A percentile compares a stretch with the other conserved stretches of the same genome.
Evolutionary conservation across 257 asterid genomes (phyloP).

Genomic region (Buddleja alternifolia): DNA sequence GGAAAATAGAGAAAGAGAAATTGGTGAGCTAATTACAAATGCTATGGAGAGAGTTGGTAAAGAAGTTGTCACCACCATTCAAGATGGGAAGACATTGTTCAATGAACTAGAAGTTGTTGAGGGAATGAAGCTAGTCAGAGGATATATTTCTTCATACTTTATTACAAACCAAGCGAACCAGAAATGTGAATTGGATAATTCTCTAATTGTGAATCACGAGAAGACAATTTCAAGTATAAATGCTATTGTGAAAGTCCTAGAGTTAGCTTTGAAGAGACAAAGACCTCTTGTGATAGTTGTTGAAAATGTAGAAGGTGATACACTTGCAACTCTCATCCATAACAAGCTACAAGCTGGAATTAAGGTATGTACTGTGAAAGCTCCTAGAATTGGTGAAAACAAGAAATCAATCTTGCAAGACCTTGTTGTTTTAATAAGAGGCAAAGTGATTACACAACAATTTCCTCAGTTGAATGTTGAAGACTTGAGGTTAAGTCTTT

Average conservation of each 20-base stretch:
- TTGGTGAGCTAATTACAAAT: slow-evolving; percentile 93
- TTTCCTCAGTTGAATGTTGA: too few species aligned
- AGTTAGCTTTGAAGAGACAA: slow-evolving; percentile 91
- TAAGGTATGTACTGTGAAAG: slow-evolving; percentile 95
- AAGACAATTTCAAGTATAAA: slow-evolving; percentile 81
- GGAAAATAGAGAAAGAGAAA: slow-evolving; percentile 88
- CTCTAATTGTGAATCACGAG: slow-evolving; percentile 83
- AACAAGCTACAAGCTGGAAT: slow-evolving; percentile 95
- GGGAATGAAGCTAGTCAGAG: slow-evolving; percentile 96
- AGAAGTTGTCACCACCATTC: slow-evolving; percentile 95
- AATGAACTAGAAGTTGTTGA: slow-evolving; percentile 97
- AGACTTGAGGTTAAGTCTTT: too few species aligned
- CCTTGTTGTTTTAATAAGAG: slow-evolving; percentile 87
- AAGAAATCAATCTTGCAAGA: slow-evolving; percentile 80
- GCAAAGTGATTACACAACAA: slow-evolving; percentile 66
- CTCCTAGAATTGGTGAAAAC: slow-evolving; percentile 96
- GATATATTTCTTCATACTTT: slow-evolving; percentile 93
- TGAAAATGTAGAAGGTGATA: slow-evolving; percentile 95
- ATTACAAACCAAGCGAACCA: slow-evolving; percentile 87
- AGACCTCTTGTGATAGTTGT: slow-evolving; percentile 81
- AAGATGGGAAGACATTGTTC: slow-evolving; percentile 90
- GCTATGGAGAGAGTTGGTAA: slow-evolving; percentile 99
- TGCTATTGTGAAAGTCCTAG: slow-evolving; percentile 78
- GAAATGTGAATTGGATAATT: slow-evolving; percentile 96
- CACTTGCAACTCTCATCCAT: slow-evolving; percentile 90